Conservation (phyloP, 163 green algal genomes). For the Scenedesmus sp. region DNA sequence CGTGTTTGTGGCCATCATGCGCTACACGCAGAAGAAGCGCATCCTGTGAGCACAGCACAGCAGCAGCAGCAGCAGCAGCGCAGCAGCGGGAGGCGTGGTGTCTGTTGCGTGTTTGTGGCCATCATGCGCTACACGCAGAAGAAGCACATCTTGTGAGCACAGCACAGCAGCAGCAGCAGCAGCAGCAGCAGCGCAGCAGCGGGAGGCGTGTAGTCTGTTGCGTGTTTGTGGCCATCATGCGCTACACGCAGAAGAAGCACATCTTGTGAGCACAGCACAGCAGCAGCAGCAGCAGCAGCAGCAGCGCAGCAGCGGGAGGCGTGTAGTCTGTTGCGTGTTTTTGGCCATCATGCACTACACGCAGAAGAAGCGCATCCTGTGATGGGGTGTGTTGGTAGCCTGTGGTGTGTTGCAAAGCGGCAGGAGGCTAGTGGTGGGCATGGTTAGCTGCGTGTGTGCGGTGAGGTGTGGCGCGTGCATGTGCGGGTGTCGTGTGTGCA, state of each 20-base stretch:
- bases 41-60: constrained; percentile 69
- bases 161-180: background rate
- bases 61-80: background rate
- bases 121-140: constrained; percentile 87
- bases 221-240: constrained; percentile 83
- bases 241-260: constrained; percentile 83
- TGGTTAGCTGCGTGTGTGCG: no score
- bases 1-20: constrained; percentile 84
- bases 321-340: constrained; percentile 71
- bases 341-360: constrained; percentile 85
- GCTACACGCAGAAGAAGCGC: constrained; percentile 83
- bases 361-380: constrained; percentile 82
- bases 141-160: constrained; percentile 77
- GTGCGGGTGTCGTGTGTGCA: no score
- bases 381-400: background rate
- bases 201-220: constrained; percentile 27
- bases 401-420: no score
- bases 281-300: background rate
- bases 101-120: constrained; percentile 75
- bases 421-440: no score
- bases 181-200: background rate
- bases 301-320: no score
- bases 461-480: no score
- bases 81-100: no score
- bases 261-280: constrained; percentile 69